Evolutionary conservation across 768 basidiomycete genomes (phyloP), one percentile per base, ranked within the genome.

Genomic region (Pleurotus tuber-regium): DNA sequence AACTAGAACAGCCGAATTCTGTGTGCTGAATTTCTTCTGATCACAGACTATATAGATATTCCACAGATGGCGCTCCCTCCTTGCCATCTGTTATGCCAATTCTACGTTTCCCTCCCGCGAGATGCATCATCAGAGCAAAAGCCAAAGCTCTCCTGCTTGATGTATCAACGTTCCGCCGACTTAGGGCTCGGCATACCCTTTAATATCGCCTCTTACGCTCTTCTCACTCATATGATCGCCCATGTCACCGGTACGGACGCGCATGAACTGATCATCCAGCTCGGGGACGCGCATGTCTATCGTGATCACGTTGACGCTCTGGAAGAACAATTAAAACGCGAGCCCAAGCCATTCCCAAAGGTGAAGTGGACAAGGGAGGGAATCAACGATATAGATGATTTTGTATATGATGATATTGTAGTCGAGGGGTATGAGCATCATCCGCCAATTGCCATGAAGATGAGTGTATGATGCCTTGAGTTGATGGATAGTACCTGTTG

Each of bases 71-170:
- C 97, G 0, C 82, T 99, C 0, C 97, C 97, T 0, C 97, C 97
- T 0, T 99, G 97, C 68, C 97, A 98, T 70, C 88, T 98, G 84
- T 87, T 98, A 69, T 98, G 94, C 71, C 97, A 99, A 65, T 99
- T 99, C 78, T 98, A 92, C 73, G 96, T 99, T 29, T 88, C 92
- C 63, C 84, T 96, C 29, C 89, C 96, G 0, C 69, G 83, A 3
- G 60, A 25, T 25, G 48, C 54, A 7, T 29, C 75, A 14, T 75
- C 82, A 1, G 59, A 66, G 1, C 63, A 72, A 14, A 85, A 82
- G 57, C 87, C 86, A 7, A 80, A 80, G 51, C 85, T 98, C 14
- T 95, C 92, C 7, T 98, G 95, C 67, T 78, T 96, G 39, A 94
- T 98, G 93, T 98, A 87, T 73, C 96, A 98, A 63, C 90, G 97